These are phyloP conservation scores for Penicillium arizonense DNA, from an alignment of 495 filamentous ascomycete species.

Conservation along the genomic window DNA sequence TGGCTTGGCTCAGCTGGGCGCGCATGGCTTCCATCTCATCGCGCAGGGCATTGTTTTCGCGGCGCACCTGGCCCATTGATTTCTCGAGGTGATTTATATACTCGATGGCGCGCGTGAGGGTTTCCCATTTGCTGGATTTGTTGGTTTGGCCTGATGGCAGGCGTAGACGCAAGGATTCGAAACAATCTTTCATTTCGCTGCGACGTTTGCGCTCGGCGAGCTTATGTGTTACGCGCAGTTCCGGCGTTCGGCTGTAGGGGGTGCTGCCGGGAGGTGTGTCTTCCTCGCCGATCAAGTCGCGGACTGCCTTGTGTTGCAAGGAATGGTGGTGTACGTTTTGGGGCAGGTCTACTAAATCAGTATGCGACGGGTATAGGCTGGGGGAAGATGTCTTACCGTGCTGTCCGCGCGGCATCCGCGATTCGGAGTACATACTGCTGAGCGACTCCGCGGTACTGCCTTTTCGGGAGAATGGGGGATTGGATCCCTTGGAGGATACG, in stretches of 20 bases:
- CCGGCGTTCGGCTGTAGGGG: slow-evolving; percentile 91
- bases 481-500: slow-evolving; percentile 54
- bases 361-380: slow-evolving; percentile 1
- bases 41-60: slow-evolving; percentile 52
- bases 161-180: slow-evolving; percentile 78
- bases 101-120: slow-evolving; percentile 64
- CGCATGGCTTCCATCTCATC: slow-evolving; percentile 50
- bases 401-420: slow-evolving; percentile 68
- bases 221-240: slow-evolving; percentile 93
- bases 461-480: slow-evolving; percentile 56
- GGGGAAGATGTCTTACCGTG: slow-evolving; percentile 41
- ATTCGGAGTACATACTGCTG: slow-evolving; percentile 73
- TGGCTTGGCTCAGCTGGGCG: slow-evolving; percentile 46
- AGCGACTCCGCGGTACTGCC: slow-evolving; percentile 73
- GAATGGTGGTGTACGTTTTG: slow-evolving; percentile 67
- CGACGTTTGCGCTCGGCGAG: slow-evolving; percentile 92
- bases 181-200: slow-evolving; percentile 97
- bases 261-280: slow-evolving; percentile 55
- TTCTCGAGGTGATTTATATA: slow-evolving; percentile 42
- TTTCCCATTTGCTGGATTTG: slow-evolving; percentile 99
- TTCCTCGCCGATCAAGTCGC: slow-evolving; percentile 61
- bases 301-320: slow-evolving; percentile 71
- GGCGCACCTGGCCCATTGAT: slow-evolving; percentile 25
- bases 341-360: slow-evolving; percentile 40
- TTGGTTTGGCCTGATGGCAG: slow-evolving; percentile 84